phyloP scores from a whole-genome alignment of 2,329 filamentous ascomycete genomes.

The Tolypocladium endophyticum region DNA sequence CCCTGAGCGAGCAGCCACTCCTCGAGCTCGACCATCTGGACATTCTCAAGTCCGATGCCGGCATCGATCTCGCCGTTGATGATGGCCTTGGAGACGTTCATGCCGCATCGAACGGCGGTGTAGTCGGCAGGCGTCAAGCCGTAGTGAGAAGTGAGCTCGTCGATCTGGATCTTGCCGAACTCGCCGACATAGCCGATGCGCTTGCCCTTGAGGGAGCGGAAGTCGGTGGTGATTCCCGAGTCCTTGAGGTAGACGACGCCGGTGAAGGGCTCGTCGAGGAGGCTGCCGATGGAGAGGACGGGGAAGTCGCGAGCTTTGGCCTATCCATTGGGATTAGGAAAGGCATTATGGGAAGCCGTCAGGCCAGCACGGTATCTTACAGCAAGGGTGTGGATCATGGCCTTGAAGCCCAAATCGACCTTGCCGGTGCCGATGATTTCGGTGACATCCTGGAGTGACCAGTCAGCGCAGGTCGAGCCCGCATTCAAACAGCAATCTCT shows the following conservation, averaged over 20 bases:
- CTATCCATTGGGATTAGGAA: constrained; percentile 20
- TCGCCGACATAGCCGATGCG: constrained; percentile 72
- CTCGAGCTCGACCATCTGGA: constrained; percentile 74
- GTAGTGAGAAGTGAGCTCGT: constrained; percentile 69
- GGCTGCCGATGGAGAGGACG: constrained; percentile 60
- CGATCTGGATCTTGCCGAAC: constrained; percentile 77
- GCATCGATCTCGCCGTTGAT: constrained; percentile 64
- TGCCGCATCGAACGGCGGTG: constrained; percentile 67
- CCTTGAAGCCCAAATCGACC: constrained; percentile 71
- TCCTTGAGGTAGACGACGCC: constrained; percentile 67
- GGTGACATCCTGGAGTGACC: constrained; percentile 54
- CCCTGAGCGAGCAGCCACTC: constrained; percentile 59
- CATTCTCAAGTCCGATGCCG: constrained; percentile 68
- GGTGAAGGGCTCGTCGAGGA: constrained; percentile 72
- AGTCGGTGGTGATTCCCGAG: constrained; percentile 65
- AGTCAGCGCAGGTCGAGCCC: not conserved
- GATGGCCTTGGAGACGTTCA: constrained; percentile 72
- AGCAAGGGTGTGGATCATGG: constrained; percentile 74
- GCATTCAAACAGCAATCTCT: constrained; percentile 7
- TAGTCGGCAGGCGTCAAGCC: constrained; percentile 65
- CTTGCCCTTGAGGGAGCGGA: constrained; percentile 64
- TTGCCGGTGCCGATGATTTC: constrained; percentile 71
- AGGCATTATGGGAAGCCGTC: not conserved
- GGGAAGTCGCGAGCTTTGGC: constrained; percentile 69
- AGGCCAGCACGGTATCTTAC: constrained; percentile 26